A percentile compares a stretch with the other conserved stretches of the same genome.
Conservation (phyloP, 2,329 filamentous ascomycete genomes). For the Arachnomyces sp. region DNA sequence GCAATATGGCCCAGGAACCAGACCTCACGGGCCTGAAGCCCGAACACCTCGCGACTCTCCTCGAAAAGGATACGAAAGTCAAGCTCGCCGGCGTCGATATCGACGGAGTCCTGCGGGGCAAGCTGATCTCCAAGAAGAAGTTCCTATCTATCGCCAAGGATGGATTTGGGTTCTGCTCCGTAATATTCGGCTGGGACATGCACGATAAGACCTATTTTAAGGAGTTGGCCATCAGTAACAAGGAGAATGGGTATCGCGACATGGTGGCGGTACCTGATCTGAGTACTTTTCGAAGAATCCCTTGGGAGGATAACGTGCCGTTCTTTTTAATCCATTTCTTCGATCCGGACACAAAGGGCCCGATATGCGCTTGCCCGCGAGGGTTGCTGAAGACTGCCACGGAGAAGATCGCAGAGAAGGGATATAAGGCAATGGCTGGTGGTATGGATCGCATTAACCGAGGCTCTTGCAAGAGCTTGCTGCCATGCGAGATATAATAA, state of each 20-base stretch:
- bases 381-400: constrained; percentile 63
- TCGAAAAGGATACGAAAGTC: constrained; percentile 66
- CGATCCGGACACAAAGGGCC: constrained; percentile 67
- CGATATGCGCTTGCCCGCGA: constrained; percentile 70
- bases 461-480: constrained; percentile 16
- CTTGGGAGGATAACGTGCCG: constrained; percentile 80
- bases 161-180: constrained; percentile 89
- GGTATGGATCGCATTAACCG: constrained; percentile 47
- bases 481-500: too few species aligned
- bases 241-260: constrained; percentile 82
- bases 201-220: constrained; percentile 83
- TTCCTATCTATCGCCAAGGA: constrained; percentile 73
- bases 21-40: constrained; percentile 44
- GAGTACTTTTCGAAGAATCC: constrained; percentile 69
- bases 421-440: constrained; percentile 82
- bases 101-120: constrained; percentile 79
- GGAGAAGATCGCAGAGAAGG: constrained; percentile 58
- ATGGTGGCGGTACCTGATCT: constrained; percentile 76
- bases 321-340: constrained; percentile 80
- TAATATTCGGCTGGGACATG: constrained; percentile 96
- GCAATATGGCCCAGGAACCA: neutral
- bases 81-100: constrained; percentile 85
- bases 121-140: constrained; percentile 87
- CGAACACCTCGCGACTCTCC: constrained; percentile 58
- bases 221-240: constrained; percentile 81